phyloP scores from a whole-genome alignment of 2,329 filamentous ascomycete species.

The Exophiala aquamarina region DNA sequence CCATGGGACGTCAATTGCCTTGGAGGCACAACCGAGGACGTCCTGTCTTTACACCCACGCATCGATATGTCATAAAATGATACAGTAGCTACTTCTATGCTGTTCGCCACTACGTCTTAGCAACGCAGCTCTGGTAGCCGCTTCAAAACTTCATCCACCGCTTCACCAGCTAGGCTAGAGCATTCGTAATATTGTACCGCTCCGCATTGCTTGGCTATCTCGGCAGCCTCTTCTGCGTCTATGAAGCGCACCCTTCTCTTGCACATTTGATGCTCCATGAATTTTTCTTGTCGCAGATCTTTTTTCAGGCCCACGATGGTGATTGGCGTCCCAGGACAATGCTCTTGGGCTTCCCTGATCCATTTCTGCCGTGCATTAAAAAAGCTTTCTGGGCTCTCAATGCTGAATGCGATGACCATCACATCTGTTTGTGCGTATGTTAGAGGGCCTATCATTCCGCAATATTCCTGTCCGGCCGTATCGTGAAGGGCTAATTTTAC shows the following conservation, averaged over 20 bases:
- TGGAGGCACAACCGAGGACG: no score
- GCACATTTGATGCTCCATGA: constrained; percentile 95
- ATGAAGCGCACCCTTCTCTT: constrained; percentile 90
- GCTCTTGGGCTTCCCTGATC: constrained; percentile 92
- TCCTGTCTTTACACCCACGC: no score
- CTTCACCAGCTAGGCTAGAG: constrained; percentile 90
- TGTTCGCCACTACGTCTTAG: constrained; percentile 92
- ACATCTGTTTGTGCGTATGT: constrained; percentile 98
- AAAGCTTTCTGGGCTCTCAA: constrained; percentile 92
- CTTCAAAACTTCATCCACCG: constrained; percentile 99
- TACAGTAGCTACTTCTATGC: constrained; percentile 73
- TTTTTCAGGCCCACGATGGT: constrained; percentile 97
- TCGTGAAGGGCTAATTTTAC: constrained; percentile 98
- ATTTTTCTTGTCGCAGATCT: constrained; percentile 89
- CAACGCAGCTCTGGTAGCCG: constrained; percentile 87
- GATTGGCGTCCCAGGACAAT: constrained; percentile 90
- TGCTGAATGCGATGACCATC: constrained; percentile 90
- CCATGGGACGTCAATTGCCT: no score
- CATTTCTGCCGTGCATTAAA: constrained; percentile 99
- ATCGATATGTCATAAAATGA: constrained; percentile 84
- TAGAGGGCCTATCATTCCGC: constrained; percentile 88
- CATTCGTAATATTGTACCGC: constrained; percentile 96
- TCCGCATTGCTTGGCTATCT: constrained; percentile 77
- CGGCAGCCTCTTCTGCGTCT: constrained; percentile 73
- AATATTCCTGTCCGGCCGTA: constrained; percentile 99